Evolutionary conservation across 2,329 filamentous ascomycete genomes (phyloP), one percentile per base, ranked within the genome.

Genomic region (Fusarium denticulatum): DNA sequence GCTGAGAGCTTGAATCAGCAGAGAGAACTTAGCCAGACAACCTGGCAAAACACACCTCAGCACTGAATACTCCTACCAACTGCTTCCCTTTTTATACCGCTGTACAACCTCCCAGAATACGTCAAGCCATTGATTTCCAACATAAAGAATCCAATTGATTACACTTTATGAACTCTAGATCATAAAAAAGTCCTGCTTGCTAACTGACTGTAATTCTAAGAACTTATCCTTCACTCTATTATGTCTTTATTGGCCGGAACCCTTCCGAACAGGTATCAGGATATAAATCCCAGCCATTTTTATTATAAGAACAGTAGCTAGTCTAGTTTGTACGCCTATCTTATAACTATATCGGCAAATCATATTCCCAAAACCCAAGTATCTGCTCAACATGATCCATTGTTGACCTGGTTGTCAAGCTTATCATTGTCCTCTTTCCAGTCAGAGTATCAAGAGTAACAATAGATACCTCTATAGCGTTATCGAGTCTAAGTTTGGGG

Each of bases 391-490:
- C 7, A 26, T 53, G 4, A 3, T 20, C 15, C 2, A 32, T 39
- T 6, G 20, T 16, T 18, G 45, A 63, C 45, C 42, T 52, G 0
- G 37, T n/a, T 13, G 45, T 64, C 18, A 64, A 15, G 18, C 32
- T 53, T 32, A 64, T 53, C 37, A 64, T 64, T 1, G 37, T 64
- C 16, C 37, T 63, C 45, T 64, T 64, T 24, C 61, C 61, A 7
- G 3, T 26, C 0, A 64, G n/a, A 1, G 61, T 64, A 28, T 64
- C 58, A 22, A 64, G 61, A 1, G 60, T 36, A 11, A 64, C 16
- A 13, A 53, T 15, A 2, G 58, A 63, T 16, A 64, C 37, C 9
- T 64, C 45, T 14, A 53, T n/a, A 37, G 14, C n/a, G 7, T 53
- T 32, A 7, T 32, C 26, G 1, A 53, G 12, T 7, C 32, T 26